These are phyloP conservation scores for Rhodotorula mucilaginosa DNA, from an alignment of 1,284 basidiomycete genomes.

Conservation along the genomic window DNA sequence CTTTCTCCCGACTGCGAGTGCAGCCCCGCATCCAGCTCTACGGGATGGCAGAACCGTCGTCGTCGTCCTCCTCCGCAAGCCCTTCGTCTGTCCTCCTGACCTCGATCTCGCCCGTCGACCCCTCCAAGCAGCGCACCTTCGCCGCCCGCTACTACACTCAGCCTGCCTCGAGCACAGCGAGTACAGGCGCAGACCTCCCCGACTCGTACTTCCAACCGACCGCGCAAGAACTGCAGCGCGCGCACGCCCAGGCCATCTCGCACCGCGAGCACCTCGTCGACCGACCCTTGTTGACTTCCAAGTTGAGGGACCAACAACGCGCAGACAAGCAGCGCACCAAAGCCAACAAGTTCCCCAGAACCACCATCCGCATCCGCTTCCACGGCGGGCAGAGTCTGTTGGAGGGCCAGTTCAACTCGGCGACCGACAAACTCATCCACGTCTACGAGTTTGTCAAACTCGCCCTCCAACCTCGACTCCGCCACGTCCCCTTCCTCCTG, in stretches of 20 bases:
- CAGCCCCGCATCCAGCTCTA: too few species aligned
- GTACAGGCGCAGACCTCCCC: constrained; percentile 53
- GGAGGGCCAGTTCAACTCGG: constrained; percentile 71
- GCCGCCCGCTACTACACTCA: constrained; percentile 25
- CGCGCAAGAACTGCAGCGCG: constrained; percentile 66
- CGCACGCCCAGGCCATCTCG: constrained; percentile 61
- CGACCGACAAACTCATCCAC: constrained; percentile 66
- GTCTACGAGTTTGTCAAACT: constrained; percentile 78
- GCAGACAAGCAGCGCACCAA: constrained; percentile 53
- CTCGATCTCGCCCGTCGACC: constrained; percentile 17
- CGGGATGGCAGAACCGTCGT: not conserved
- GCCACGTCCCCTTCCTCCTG: constrained; percentile 72
- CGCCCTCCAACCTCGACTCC: constrained; percentile 67
- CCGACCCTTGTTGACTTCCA: constrained; percentile 70
- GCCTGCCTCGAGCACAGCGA: not conserved
- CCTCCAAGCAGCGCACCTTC: constrained; percentile 18
- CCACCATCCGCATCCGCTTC: constrained; percentile 76
- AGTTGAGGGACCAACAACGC: constrained; percentile 64
- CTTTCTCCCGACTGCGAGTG: too few species aligned
- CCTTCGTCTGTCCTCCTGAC: constrained; percentile 14
- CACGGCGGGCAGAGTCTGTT: constrained; percentile 69
- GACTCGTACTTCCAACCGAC: constrained; percentile 74
- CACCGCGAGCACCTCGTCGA: constrained; percentile 67
- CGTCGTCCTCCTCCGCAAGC: not conserved
- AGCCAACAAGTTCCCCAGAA: constrained; percentile 72